Conservation (phyloP, 2,329 filamentous ascomycete species). For the Alternaria triticina region DNA sequence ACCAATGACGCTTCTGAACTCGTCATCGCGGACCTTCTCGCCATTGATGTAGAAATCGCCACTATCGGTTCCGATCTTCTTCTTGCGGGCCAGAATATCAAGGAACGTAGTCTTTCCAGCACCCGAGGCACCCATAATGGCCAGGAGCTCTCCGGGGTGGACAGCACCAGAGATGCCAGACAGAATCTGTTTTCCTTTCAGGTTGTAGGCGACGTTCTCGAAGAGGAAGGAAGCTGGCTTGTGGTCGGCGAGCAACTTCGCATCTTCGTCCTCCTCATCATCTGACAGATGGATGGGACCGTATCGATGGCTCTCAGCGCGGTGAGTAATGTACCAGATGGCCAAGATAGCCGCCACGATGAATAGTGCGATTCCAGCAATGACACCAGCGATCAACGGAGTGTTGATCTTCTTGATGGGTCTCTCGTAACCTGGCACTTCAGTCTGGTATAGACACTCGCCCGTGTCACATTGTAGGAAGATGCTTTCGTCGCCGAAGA, state of each 20-base stretch:
- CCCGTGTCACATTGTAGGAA: constrained; percentile 80
- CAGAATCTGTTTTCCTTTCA: constrained; percentile 89
- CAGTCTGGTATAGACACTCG: constrained; percentile 91
- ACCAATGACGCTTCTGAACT: constrained; percentile 91
- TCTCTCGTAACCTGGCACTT: constrained; percentile 87
- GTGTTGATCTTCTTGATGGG: constrained; percentile 97
- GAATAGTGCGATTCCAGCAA: constrained; percentile 84
- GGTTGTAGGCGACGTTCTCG: constrained; percentile 81
- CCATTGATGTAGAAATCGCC: constrained; percentile 94
- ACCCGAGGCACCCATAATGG: constrained; percentile 97
- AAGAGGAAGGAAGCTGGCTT: constrained; percentile 90
- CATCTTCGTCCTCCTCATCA: constrained; percentile 82
- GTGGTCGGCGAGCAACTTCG: constrained; percentile 88
- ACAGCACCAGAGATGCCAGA: constrained; percentile 81
- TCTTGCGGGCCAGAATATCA: constrained; percentile 94
- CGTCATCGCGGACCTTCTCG: constrained; percentile 80
- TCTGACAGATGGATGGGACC: constrained; percentile 79
- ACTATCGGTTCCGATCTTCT: constrained; percentile 80
- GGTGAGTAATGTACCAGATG: constrained; percentile 87
- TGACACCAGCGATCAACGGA: constrained; percentile 90
- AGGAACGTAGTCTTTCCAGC: constrained; percentile 97
- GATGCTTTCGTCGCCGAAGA: constrained; percentile 94
- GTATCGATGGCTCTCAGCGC: constrained; percentile 65
- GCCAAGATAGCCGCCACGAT: constrained; percentile 83
- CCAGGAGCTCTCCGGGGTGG: constrained; percentile 93